A percentile compares a stretch with the other conserved stretches of the same genome.
These are phyloP conservation scores for Hanseniaspora lachancei DNA, from an alignment of 805 yeast species.

Conservation along the genomic window DNA sequence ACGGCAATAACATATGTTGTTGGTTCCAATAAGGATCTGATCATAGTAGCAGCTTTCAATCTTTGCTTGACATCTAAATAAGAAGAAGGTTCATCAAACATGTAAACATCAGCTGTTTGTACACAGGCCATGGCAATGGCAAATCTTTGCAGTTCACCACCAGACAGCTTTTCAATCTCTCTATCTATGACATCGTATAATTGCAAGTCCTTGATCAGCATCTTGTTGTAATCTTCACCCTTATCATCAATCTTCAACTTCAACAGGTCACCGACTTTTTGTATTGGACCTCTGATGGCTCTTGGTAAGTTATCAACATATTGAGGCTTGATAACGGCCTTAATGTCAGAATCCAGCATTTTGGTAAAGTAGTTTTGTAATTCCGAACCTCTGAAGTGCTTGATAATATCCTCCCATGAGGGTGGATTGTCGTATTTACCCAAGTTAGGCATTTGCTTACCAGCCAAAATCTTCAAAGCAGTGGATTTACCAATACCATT, in stretches of 20 bases:
- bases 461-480: conserved; percentile 90
- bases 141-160: conserved; percentile 98
- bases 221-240: conserved; percentile 44
- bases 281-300: conserved; percentile 82
- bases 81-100: conserved; percentile 99
- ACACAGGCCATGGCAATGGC: conserved; percentile 97
- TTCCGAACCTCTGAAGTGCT: conserved; percentile 90
- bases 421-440: conserved; percentile 94
- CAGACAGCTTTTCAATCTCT: conserved; percentile 81
- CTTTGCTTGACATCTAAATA: conserved; percentile 97
- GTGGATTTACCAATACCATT: conserved; percentile 99
- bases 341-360: conserved; percentile 82
- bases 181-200: conserved; percentile 64
- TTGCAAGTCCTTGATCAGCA: conserved; percentile 58
- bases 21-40: conserved; percentile 68
- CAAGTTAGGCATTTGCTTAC: conserved; percentile 92
- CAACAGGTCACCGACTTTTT: conserved; percentile 73
- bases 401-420: conserved; percentile 88
- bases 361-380: conserved; percentile 92
- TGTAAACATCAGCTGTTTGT: conserved; percentile 87
- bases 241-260: conserved; percentile 63
- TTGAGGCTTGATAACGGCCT: conserved; percentile 97
- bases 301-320: conserved; percentile 95
- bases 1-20: conserved; percentile 85
- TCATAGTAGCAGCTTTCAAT: conserved; percentile 90